phyloP scores from a whole-genome alignment of 306 rosid species.

The Alnus rubra region DNA sequence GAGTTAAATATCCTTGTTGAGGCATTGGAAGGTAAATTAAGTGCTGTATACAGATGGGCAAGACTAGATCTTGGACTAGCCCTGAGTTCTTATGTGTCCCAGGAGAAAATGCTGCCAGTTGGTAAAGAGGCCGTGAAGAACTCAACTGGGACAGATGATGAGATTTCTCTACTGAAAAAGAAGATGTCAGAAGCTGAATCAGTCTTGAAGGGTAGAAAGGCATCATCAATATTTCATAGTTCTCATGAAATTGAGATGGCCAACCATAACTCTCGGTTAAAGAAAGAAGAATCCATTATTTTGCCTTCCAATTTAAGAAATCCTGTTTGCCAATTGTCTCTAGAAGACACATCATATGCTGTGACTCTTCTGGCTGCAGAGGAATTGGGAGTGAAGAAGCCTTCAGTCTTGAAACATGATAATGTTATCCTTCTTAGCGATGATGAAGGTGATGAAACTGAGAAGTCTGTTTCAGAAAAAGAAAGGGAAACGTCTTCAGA shows the following conservation, averaged over 20 bases:
- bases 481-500: constrained; percentile 37
- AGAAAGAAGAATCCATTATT: constrained; percentile 45
- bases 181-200: constrained; percentile 39
- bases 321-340: constrained; percentile 53
- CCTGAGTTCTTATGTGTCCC: constrained; percentile 59
- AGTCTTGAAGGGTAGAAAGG: constrained; percentile 29
- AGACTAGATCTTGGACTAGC: constrained; percentile 88
- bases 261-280: constrained; percentile 28
- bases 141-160: constrained; percentile 35
- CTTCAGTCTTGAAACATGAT: constrained; percentile 34
- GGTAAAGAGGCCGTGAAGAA: constrained; percentile 30
- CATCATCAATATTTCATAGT: constrained; percentile 18
- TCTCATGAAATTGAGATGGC: constrained; percentile 31
- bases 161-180: constrained; percentile 36
- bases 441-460: constrained; percentile 66
- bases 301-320: constrained; percentile 34
- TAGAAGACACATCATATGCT: constrained; percentile 48
- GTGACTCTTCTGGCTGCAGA: constrained; percentile 29
- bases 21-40: constrained; percentile 96
- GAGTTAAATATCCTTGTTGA: constrained; percentile 84
- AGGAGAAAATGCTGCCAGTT: constrained; percentile 33
- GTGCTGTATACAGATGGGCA: constrained; percentile 98
- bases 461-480: constrained; percentile 40
- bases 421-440: constrained; percentile 77
- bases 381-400: constrained; percentile 46